Evolutionary conservation across 2,329 filamentous ascomycete species (phyloP), one percentile per base, ranked within the genome.

Genomic region (Sarocladium brachiariae): DNA sequence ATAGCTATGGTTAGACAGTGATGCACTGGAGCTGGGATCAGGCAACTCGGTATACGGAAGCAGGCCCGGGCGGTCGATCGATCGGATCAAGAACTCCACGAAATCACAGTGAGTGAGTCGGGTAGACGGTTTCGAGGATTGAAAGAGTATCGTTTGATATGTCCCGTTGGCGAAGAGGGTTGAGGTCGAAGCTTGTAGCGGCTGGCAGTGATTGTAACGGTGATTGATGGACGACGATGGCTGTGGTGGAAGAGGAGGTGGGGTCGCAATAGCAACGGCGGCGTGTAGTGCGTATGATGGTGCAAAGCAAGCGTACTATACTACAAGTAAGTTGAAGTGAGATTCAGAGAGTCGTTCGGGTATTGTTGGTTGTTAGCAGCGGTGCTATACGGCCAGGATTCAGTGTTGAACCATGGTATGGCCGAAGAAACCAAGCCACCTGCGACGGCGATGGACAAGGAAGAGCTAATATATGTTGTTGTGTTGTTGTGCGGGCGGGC

Each of bases 211-310:
- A 25, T 7, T 24, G 43, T 47, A 25, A 47, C 33, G 43, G 43
- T 47, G 43, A 47, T 21, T 13, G 27, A 31, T 13, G 25, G 21
- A 31, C 30, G n/a, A n/a, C 19, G 38, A 19, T 21, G 39, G 24
- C n/a, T 30, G 39, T 45, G 39, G 39, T 45, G 39, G 39, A 27
- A 23, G 25, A 31, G 24, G 25, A 33, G 43, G 43, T 47, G 43
- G 43, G 43, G 43, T 47, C 16, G 43, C 24, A 47, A 30, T 45
- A 27, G 21, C 39, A 45, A 45, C 10, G 35, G 8, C 35, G 35
- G 35, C 35, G 16, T 39, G 16, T 13, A 18, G 21, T n/a, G 35
- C 35, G 16, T 39, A 7, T 13, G 35, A 39, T n/a, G n/a, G 39
- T 14, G 21, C 23, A 27, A 23, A 4, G 39, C 18, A 25, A n/a